phyloP scores from a whole-genome alignment of 2,329 filamentous ascomycete genomes.

The Aspergillus amoenus region DNA sequence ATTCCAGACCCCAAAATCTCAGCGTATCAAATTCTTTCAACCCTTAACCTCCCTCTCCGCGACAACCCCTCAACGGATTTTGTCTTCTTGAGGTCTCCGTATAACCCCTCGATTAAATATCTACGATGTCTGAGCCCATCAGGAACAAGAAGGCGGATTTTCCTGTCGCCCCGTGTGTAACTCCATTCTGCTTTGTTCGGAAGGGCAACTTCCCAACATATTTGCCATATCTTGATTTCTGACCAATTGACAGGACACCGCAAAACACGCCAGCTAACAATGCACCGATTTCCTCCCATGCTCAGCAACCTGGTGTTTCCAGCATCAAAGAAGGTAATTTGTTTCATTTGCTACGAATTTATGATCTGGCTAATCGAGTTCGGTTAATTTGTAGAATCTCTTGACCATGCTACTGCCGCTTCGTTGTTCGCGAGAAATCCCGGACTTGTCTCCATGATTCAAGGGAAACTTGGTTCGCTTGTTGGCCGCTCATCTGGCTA shows the following conservation, averaged over 20 bases:
- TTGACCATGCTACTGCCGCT: slow-evolving; percentile 82
- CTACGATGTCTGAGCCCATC: slow-evolving; percentile 65
- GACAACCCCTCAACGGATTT: slow-evolving; percentile 23
- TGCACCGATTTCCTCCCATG: slow-evolving; percentile 95
- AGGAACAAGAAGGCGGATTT: slow-evolving; percentile 65
- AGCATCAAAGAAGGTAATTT: slow-evolving; percentile 95
- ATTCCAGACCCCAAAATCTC: slow-evolving; percentile 37
- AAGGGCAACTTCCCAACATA: neutral
- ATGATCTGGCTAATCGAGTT: slow-evolving; percentile 5
- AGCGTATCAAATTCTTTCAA: slow-evolving; percentile 40
- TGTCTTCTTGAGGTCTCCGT: slow-evolving; percentile 12
- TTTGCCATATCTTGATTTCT: slow-evolving; percentile 18
- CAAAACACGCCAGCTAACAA: slow-evolving; percentile 96
- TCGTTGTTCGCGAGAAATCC: slow-evolving; percentile 96
- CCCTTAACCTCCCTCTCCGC: slow-evolving; percentile 25
- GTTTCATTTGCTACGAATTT: neutral
- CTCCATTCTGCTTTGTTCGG: slow-evolving; percentile 8
- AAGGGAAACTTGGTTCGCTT: slow-evolving; percentile 89
- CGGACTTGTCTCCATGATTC: slow-evolving; percentile 92
- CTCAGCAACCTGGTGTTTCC: slow-evolving; percentile 87
- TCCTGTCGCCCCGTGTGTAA: slow-evolving; percentile 63
- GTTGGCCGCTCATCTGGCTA: slow-evolving; percentile 96
- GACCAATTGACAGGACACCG: slow-evolving; percentile 68
- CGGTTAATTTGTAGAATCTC: slow-evolving; percentile 65
- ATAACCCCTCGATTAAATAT: slow-evolving; percentile 9